Percentiles rank a stretch among this genome's conserved stretches.
Conservation (phyloP, 805 yeast species). For the Huiozyma sinensis region DNA sequence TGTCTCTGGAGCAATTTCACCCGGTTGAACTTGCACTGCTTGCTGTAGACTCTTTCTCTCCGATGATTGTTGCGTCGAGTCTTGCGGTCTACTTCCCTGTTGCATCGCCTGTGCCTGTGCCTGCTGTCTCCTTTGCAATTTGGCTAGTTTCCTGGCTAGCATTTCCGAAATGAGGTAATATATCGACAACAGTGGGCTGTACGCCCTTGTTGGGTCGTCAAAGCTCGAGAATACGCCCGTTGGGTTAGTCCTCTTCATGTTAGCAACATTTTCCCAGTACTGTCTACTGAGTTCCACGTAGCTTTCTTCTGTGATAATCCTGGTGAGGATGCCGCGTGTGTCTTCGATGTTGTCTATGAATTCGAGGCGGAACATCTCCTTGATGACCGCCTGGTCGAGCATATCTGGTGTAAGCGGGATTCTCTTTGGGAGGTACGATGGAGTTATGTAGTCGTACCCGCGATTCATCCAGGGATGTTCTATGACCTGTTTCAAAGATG, state of each 20-base stretch:
- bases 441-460: constrained; percentile 65
- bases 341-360: constrained; percentile 57
- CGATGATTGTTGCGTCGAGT: not conserved
- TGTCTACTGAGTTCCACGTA: constrained; percentile 33
- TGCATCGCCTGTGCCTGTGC: constrained; percentile 14
- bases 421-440: constrained; percentile 66
- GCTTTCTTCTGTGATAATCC: constrained; percentile 49
- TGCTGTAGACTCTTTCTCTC: not conserved
- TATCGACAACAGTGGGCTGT: constrained; percentile 79
- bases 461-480: constrained; percentile 91
- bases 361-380: constrained; percentile 68
- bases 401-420: constrained; percentile 43
- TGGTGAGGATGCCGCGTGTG: constrained; percentile 44
- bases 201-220: constrained; percentile 74
- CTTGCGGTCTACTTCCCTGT: constrained; percentile 6
- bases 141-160: constrained; percentile 55
- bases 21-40: constrained; percentile 1
- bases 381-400: constrained; percentile 45
- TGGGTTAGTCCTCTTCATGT: constrained; percentile 3
- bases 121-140: constrained; percentile 25
- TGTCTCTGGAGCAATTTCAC: too few species aligned
- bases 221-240: constrained; percentile 5
- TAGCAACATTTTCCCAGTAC: constrained; percentile 20
- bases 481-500: constrained; percentile 65
- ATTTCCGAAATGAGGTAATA: constrained; percentile 82